Conservation (phyloP, 495 filamentous ascomycete species). For the Aspergillus avenaceus region DNA sequence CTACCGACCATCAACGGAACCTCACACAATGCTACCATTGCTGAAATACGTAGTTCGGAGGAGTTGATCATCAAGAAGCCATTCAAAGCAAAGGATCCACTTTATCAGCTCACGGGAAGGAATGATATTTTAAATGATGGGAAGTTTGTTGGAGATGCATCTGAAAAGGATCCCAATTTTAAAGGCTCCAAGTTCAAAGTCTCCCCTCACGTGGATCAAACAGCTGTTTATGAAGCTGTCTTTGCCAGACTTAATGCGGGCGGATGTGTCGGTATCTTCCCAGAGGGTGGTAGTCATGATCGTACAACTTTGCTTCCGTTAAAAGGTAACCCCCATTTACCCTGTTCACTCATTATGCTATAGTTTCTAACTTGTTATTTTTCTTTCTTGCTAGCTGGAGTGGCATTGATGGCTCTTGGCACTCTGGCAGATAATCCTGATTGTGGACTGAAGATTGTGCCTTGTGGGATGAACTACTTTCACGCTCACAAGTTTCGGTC, state of each 20-base stretch:
- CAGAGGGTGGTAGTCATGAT: slow-evolving; percentile 96
- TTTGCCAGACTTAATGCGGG: slow-evolving; percentile 75
- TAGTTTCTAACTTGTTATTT: slow-evolving; percentile 1
- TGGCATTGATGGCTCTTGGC: slow-evolving; percentile 96
- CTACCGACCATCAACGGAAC: slow-evolving; percentile 78
- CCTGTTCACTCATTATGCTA: not conserved
- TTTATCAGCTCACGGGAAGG: slow-evolving; percentile 76
- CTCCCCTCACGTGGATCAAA: slow-evolving; percentile 93
- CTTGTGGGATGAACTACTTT: slow-evolving; percentile 99
- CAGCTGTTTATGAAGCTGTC: slow-evolving; percentile 87
- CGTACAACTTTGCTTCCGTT: slow-evolving; percentile 88
- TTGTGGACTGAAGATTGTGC: slow-evolving; percentile 95
- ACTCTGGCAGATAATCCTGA: slow-evolving; percentile 84
- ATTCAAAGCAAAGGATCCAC: slow-evolving; percentile 65
- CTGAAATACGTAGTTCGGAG: slow-evolving; percentile 72
- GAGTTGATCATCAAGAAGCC: slow-evolving; percentile 83
- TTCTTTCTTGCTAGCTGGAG: slow-evolving; percentile 84
- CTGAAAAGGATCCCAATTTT: slow-evolving; percentile 44
- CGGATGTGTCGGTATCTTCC: slow-evolving; percentile 95
- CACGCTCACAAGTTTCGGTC: slow-evolving; percentile 99
- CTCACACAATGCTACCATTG: slow-evolving; percentile 74
- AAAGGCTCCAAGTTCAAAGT: slow-evolving; percentile 79
- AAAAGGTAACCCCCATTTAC: slow-evolving; percentile 55
- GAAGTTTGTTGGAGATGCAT: slow-evolving; percentile 46
- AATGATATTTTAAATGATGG: slow-evolving; percentile 58